phyloP scores from a whole-genome alignment of 768 basidiomycete genomes.

The Tephrocybe sp. region DNA sequence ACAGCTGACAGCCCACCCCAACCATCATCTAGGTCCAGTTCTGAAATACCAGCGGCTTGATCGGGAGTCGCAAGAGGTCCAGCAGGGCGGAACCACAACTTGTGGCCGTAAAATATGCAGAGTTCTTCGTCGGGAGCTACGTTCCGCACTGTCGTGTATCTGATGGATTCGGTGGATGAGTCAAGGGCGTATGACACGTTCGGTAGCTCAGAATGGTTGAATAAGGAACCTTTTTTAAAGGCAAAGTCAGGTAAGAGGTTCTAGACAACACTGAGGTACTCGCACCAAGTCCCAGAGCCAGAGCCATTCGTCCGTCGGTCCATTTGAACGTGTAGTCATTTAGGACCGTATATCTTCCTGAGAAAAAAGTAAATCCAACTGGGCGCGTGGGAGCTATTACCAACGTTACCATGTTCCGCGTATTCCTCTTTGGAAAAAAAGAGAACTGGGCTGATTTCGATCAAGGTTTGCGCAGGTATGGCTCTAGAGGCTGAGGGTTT shows the following conservation, averaged over 20 bases:
- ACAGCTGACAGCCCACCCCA: constrained; percentile 44
- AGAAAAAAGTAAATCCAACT: neutral
- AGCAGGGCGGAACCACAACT: constrained; percentile 62
- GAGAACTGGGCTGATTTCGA: constrained; percentile 88
- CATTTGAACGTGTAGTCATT: constrained; percentile 81
- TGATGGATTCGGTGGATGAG: constrained; percentile 53
- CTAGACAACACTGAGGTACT: neutral
- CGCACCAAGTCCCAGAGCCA: constrained; percentile 75
- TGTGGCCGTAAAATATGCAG: constrained; percentile 75
- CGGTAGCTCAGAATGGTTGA: constrained; percentile 73
- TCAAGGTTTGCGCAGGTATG: constrained; percentile 60
- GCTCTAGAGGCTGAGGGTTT: constrained; percentile 40
- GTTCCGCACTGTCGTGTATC: constrained; percentile 54
- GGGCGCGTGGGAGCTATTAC: neutral
- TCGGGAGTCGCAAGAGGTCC: constrained; percentile 14
- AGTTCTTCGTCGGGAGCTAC: constrained; percentile 69
- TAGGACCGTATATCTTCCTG: constrained; percentile 56
- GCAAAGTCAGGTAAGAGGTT: neutral
- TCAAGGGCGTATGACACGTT: constrained; percentile 71
- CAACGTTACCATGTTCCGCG: constrained; percentile 45
- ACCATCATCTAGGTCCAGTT: constrained; percentile 35
- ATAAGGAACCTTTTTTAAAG: constrained; percentile 61
- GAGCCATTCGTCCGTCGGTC: constrained; percentile 71
- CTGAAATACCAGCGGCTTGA: neutral
- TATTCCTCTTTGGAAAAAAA: constrained; percentile 75